Evolutionary conservation across 2,329 filamentous ascomycete species (phyloP).

Genomic region (Ploettnerulaceae sp.): DNA sequence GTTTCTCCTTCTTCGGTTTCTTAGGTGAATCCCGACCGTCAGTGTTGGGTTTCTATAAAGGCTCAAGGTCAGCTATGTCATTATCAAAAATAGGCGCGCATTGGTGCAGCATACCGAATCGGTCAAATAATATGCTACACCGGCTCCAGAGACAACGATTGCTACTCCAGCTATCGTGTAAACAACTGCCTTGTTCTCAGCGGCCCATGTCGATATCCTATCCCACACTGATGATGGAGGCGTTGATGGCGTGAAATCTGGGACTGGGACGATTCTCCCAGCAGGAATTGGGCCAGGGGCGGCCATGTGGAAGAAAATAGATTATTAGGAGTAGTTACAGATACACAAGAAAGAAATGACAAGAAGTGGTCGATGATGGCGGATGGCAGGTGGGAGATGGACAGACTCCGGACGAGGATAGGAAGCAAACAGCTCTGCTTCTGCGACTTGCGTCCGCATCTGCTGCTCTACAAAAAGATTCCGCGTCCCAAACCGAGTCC

Average conservation of each 20-base stretch:
- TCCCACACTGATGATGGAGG: conserved; percentile 57
- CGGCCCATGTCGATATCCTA: conserved; percentile 83
- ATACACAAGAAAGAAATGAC: conserved; percentile 19
- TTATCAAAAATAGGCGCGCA: conserved; percentile 10
- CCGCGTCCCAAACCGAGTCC: conserved; percentile 2
- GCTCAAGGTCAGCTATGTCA: conserved; percentile 17
- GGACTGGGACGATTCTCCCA: conserved; percentile 27
- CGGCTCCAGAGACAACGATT: conserved; percentile 83
- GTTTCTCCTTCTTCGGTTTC: conserved; percentile 84
- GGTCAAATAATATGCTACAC: conserved; percentile 85
- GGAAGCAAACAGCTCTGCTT: neutral
- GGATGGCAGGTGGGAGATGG: neutral
- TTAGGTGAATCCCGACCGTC: conserved; percentile 44
- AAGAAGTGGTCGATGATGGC: conserved; percentile 19
- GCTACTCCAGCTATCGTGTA: conserved; percentile 96
- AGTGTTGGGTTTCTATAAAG: conserved; percentile 26
- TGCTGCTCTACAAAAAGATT: conserved; percentile 2
- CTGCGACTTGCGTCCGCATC: neutral
- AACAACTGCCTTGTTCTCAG: conserved; percentile 90
- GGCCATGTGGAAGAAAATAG: conserved; percentile 28
- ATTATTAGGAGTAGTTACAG: conserved; percentile 25
- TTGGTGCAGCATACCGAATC: conserved; percentile 45
- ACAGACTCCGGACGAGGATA: neutral
- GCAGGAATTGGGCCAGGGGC: conserved; percentile 25
- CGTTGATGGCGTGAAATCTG: conserved; percentile 33